These are phyloP conservation scores for Dorcoceras hygrometricum DNA, from an alignment of 257 asterid genomes.

Conservation along the genomic window DNA sequence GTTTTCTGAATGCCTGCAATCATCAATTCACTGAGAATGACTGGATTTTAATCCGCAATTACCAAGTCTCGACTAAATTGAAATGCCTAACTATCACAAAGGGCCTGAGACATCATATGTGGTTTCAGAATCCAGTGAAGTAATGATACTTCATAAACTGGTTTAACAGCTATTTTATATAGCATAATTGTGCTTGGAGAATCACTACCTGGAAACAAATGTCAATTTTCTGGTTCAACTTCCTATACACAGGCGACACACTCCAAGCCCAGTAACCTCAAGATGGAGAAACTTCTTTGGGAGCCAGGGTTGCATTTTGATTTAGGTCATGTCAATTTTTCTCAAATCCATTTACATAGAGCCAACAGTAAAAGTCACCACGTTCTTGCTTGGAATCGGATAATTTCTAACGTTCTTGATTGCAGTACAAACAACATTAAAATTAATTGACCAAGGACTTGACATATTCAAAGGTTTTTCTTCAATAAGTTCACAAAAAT, in stretches of 20 bases:
- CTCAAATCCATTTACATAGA: background rate
- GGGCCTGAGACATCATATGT: background rate
- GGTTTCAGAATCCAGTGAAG: background rate
- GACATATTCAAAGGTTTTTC: background rate
- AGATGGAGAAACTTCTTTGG: no score
- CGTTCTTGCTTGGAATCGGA: background rate
- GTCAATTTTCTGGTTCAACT: no score
- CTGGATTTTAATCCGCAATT: background rate
- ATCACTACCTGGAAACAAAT: no score
- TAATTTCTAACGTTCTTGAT: no score
- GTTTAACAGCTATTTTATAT: background rate
- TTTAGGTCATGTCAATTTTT: no score
- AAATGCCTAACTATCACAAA: background rate
- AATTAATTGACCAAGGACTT: background rate
- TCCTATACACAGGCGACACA: no score
- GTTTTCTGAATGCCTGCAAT: constrained; percentile 73
- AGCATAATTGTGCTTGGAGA: no score
- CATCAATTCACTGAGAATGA: background rate
- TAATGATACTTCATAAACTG: background rate
- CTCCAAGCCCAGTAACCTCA: no score
- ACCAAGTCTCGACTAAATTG: background rate
- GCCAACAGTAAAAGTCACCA: background rate
- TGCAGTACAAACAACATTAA: no score
- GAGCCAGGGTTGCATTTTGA: no score
- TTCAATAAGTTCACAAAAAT: no score